Evolutionary conservation across 2,329 filamentous ascomycete species (phyloP).

Genomic region (Claviceps sp.): DNA sequence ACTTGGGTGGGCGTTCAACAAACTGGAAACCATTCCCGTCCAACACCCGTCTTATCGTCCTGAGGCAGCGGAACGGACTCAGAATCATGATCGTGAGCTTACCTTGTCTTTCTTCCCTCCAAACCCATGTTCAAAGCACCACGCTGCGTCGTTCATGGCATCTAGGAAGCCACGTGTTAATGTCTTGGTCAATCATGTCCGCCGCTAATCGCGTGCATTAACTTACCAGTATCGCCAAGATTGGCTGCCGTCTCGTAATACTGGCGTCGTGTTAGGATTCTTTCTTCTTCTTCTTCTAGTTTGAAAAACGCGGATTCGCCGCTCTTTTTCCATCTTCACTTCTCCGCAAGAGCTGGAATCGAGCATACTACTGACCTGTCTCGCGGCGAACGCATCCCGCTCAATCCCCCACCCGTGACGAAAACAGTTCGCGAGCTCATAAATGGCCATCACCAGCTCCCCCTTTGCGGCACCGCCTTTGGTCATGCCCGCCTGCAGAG

Average conservation of each 20-base stretch:
- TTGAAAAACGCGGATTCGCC: constrained; percentile 7
- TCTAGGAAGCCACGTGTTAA: constrained; percentile 35
- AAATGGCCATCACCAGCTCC: constrained; percentile 90
- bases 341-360: background rate
- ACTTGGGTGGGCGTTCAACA: too few relatives aligned
- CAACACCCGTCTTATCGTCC: too few relatives aligned
- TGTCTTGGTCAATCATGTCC: background rate
- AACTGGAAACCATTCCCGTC: too few relatives aligned
- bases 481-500: constrained; percentile 74
- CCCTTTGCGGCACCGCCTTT: constrained; percentile 93
- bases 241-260: constrained; percentile 98
- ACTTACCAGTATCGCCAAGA: constrained; percentile 68
- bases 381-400: constrained; percentile 74
- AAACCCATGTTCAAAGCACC: constrained; percentile 95
- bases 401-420: constrained; percentile 87
- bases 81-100: constrained; percentile 25
- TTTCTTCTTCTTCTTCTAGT: constrained; percentile 16
- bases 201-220: constrained; percentile 1
- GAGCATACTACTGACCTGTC: constrained; percentile 40
- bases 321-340: background rate
- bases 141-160: constrained; percentile 92
- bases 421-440: constrained; percentile 87
- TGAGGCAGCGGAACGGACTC: too few relatives aligned
- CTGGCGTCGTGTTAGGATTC: constrained; percentile 28
- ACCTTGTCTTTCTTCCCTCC: constrained; percentile 98